phyloP scores from a whole-genome alignment of 164 flowering plant genomes.

The Taxillus chinensis region DNA sequence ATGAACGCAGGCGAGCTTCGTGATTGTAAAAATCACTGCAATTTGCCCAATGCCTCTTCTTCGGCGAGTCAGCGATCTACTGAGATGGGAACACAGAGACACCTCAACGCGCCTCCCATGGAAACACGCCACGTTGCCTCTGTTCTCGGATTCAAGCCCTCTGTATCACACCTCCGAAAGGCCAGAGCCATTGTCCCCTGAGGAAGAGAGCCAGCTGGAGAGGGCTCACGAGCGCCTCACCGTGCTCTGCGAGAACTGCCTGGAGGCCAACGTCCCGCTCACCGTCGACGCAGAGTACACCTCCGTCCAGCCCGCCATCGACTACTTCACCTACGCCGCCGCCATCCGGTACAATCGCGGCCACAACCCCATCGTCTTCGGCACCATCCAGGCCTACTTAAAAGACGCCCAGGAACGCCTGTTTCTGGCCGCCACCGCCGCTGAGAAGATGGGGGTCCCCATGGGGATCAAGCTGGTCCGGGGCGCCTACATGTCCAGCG shows the following conservation, averaged over 20 bases:
- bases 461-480: constrained; percentile 78
- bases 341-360: constrained; percentile 33
- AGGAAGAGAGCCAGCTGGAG: constrained; percentile 60
- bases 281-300: constrained; percentile 82
- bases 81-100: constrained; percentile 70
- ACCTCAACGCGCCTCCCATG: constrained; percentile 66
- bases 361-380: constrained; percentile 40
- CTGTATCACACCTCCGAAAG: constrained; percentile 50
- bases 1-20: constrained; percentile 64
- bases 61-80: constrained; percentile 54
- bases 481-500: constrained; percentile 81
- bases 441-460: constrained; percentile 52
- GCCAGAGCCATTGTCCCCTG: constrained; percentile 54
- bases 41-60: constrained; percentile 59
- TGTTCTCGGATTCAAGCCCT: constrained; percentile 53
- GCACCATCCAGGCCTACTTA: constrained; percentile 76
- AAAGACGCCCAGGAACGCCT: constrained; percentile 69
- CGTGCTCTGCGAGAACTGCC: constrained; percentile 36
- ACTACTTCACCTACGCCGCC: constrained; percentile 59
- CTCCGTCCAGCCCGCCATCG: constrained; percentile 71
- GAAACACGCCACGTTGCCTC: constrained; percentile 55
- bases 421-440: constrained; percentile 31
- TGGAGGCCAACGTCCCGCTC: constrained; percentile 37
- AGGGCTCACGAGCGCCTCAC: constrained; percentile 38
- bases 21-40: constrained; percentile 74